A percentile compares a stretch with the other conserved stretches of the same genome.
Evolutionary conservation across 352 stramenopile species (phyloP).

Genomic region (Pythium volutum): DNA sequence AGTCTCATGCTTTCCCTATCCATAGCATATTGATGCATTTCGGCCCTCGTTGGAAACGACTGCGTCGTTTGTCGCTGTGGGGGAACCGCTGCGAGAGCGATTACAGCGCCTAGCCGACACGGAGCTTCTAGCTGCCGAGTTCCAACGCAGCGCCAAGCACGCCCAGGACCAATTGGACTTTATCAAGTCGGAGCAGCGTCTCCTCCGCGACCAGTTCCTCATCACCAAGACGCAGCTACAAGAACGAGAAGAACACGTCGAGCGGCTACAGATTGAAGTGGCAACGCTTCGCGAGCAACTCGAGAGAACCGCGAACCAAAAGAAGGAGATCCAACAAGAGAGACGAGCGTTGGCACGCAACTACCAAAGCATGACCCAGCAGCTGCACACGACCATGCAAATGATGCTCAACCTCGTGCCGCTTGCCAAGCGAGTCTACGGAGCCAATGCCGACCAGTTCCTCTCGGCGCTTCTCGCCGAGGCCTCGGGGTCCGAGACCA

Average conservation of each 20-base stretch:
- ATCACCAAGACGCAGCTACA: conserved; percentile 45
- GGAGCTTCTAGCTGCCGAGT: conserved; percentile 29
- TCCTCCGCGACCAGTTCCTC: conserved; percentile 41
- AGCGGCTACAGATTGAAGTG: conserved; percentile 29
- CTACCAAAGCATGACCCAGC: conserved; percentile 65
- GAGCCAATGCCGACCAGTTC: conserved; percentile 52
- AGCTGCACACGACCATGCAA: conserved; percentile 71
- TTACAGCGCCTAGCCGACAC: conserved; percentile 29
- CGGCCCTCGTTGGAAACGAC: not conserved
- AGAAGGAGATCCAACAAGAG: conserved; percentile 56
- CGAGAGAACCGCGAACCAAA: conserved; percentile 37
- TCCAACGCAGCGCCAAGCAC: conserved; percentile 40
- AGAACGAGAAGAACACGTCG: conserved; percentile 44
- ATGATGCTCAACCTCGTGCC: conserved; percentile 72
- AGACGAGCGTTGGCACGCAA: conserved; percentile 54
- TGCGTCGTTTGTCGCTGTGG: conserved; percentile 14
- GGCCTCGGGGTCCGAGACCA: conserved; percentile 29
- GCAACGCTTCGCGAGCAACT: conserved; percentile 35
- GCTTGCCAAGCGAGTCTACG: conserved; percentile 54
- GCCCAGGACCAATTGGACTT: conserved; percentile 61
- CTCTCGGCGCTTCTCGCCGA: conserved; percentile 53
- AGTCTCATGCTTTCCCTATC: not conserved
- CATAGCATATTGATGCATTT: conserved; percentile 18
- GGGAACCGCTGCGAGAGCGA: conserved; percentile 21
- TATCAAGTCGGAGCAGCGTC: conserved; percentile 55